These are phyloP conservation scores for Penicillium angulare DNA, from an alignment of 495 filamentous ascomycete genomes.

Conservation along the genomic window DNA sequence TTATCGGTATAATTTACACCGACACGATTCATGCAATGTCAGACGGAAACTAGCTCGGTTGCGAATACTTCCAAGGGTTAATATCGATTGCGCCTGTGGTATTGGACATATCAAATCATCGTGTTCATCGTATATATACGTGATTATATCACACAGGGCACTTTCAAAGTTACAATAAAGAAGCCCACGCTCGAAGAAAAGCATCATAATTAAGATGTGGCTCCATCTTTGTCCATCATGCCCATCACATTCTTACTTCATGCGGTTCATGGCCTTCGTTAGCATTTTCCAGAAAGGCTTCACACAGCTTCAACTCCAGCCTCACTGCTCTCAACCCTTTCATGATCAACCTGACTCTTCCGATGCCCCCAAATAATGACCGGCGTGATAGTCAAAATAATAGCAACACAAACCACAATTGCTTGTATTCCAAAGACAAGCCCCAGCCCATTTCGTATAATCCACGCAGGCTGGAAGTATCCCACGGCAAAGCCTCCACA, in stretches of 20 bases:
- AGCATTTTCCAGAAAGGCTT: too few species aligned
- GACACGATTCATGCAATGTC: too few species aligned
- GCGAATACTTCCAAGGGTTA: too few species aligned
- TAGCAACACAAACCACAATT: slow-evolving; percentile 31
- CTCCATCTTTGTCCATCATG: too few species aligned
- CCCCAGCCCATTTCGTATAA: slow-evolving; percentile 35
- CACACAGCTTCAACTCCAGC: too few species aligned
- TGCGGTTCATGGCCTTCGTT: too few species aligned
- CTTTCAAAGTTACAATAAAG: too few species aligned
- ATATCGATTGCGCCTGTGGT: neutral
- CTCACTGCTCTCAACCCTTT: neutral
- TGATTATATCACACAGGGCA: neutral
- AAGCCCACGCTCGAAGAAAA: too few species aligned
- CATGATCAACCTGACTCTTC: neutral
- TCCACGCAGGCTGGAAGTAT: slow-evolving; percentile 50
- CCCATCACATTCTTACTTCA: too few species aligned
- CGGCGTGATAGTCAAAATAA: slow-evolving; percentile 32
- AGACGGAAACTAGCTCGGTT: too few species aligned
- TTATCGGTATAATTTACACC: too few species aligned
- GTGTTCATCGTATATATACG: neutral
- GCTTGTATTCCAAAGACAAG: slow-evolving; percentile 47
- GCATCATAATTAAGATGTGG: too few species aligned
- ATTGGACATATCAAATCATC: neutral
- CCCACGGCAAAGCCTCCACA: slow-evolving; percentile 45
- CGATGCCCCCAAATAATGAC: slow-evolving; percentile 18